phyloP scores from a whole-genome alignment of 257 asterid species.

The Fraxinus pennsylvanica region DNA sequence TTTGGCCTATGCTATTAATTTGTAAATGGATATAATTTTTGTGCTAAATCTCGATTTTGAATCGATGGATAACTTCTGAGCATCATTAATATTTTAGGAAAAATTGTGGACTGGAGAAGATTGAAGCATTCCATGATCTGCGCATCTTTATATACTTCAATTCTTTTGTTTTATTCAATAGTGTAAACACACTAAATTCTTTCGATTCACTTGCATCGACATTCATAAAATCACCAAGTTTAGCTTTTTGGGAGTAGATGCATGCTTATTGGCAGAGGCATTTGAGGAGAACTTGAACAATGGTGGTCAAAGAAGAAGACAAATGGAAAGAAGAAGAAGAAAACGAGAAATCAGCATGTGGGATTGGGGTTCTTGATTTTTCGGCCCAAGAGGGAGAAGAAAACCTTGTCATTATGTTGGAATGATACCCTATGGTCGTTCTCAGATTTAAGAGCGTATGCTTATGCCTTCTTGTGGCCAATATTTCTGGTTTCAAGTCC shows the following conservation, averaged over 20 bases:
- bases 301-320: too few relatives aligned
- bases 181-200: background rate
- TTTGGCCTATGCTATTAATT: too few relatives aligned
- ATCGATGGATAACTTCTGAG: too few relatives aligned
- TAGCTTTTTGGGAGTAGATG: slow-evolving; percentile 90
- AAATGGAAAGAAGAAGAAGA: too few relatives aligned
- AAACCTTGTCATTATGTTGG: slow-evolving; percentile 31
- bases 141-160: background rate
- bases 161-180: background rate
- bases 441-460: slow-evolving; percentile 30
- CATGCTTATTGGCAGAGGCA: slow-evolving; percentile 68
- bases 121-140: background rate
- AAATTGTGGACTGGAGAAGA: too few relatives aligned
- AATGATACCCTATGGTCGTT: slow-evolving; percentile 31
- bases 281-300: too few relatives aligned
- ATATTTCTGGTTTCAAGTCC: slow-evolving; percentile 34
- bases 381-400: too few relatives aligned
- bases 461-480: slow-evolving; percentile 76
- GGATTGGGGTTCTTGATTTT: too few relatives aligned
- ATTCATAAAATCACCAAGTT: slow-evolving; percentile 52
- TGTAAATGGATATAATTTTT: too few relatives aligned
- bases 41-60: too few relatives aligned
- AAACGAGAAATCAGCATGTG: too few relatives aligned
- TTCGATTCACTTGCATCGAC: slow-evolving; percentile 2
- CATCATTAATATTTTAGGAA: too few relatives aligned